phyloP scores from a whole-genome alignment of 176 grass and related monocot species.

The Oryza glaberrima region DNA sequence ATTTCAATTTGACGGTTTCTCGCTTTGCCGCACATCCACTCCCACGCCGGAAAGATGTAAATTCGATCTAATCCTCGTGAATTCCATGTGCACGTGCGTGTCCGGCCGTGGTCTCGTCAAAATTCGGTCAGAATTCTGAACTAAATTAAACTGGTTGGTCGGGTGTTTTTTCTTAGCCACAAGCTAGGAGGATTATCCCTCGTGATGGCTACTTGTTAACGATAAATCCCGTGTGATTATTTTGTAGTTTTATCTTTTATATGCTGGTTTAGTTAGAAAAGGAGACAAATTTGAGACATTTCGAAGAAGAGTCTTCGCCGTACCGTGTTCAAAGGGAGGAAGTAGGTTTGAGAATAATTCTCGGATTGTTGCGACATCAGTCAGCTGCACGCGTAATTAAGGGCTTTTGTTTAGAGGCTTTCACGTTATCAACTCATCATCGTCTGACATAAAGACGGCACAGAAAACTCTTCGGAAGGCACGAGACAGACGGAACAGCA shows the following conservation, averaged over 20 bases:
- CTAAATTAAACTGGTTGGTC: not conserved
- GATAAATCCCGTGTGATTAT: not conserved
- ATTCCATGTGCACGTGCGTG: not conserved
- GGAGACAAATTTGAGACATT: not conserved
- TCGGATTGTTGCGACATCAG: not conserved
- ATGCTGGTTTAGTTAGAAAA: not conserved
- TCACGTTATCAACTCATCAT: no score
- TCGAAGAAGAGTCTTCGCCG: not conserved
- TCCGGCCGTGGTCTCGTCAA: not conserved
- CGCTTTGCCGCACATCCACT: not conserved
- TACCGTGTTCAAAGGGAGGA: not conserved
- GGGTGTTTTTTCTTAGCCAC: not conserved
- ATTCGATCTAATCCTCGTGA: not conserved
- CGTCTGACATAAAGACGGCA: no score
- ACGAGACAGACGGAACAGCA: no score
- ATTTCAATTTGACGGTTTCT: slow-evolving; percentile 16
- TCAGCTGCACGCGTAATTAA: not conserved
- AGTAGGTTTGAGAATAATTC: not conserved
- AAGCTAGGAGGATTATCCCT: not conserved
- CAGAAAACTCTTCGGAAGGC: no score
- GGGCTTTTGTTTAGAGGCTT: no score
- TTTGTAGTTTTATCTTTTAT: not conserved
- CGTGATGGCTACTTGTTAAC: not conserved
- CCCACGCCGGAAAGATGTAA: not conserved
- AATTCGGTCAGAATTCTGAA: not conserved